Evolutionary conservation across 805 yeast species (phyloP), one percentile per base, ranked within the genome.

Genomic region (Spathaspora gorwiae): DNA sequence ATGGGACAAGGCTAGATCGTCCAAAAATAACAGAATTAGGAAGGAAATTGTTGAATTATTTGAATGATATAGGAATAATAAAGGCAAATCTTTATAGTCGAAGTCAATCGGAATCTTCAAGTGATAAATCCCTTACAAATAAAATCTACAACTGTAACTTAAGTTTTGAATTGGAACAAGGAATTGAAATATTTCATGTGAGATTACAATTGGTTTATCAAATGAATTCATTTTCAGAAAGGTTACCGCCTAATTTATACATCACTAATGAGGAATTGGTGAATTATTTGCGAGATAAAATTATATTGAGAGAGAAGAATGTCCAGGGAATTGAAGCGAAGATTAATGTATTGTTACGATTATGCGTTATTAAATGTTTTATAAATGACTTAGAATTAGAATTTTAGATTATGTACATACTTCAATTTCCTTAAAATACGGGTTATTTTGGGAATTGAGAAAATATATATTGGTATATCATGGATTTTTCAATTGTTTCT

Each of bases 331-430:
- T 53, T 29, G 60, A 53, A 30, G 14, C 35, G 12, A 49, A 46
- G 34, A 44, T 56, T 8, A 43, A 41, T 36, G 26, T 43, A 8
- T 35, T 49, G 33, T 36, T 56, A 27, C 37, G 13, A 8, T 46
- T 56, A 42, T 39, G 34, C 31, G 26, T 29, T n/a, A 31, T 51
- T 6, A 43, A 39, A 31, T 51, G 57, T 43, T 40, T 14, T 13
- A 53, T 56, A 12, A 47, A 54, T 40, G 54, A 45, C 3, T 44
- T 49, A 15, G 53, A 52, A 33, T 32, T 54, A 32, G 53, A 51
- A 12, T 30, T 34, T 26, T 45, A 15, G 15, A 26, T 7, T 10
- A 40, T 29, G 10, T 40, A 14, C 29, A 29, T 36, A 36, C 12
- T 36, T 3, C 24, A 3, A 19, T 19, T 19, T 19, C 24, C 24